Evolutionary conservation across 805 yeast species (phyloP), one percentile per base, ranked within the genome.

Genomic region (Saturnispora zaruensis): DNA sequence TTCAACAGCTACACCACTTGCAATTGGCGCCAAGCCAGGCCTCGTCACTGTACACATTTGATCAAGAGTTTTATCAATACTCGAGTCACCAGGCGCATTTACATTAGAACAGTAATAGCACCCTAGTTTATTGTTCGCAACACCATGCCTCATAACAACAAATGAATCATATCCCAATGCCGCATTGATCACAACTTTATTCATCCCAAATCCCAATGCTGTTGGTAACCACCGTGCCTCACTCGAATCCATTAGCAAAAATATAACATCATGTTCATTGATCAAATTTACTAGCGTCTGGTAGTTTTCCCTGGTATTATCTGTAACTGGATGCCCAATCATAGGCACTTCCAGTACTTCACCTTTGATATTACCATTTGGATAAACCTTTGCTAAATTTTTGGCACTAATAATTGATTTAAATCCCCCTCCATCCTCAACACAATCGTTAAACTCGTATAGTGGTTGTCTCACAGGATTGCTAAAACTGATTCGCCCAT

Each of bases 21-120:
- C 97, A 66, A 88, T 69, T 58, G 85, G 69, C 0, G 99, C 96
- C 1, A 85, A 90, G 0, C 99, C 99, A 0, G 99, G 98, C 38
- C 99, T 73, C 0, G 99, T 93, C 1, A 93, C 99, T 0, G 99
- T 93, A 62, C 99, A 93, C 97, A 93, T 93, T 66, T 93, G 98
- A 66, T 93, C 99, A 50, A 93, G 69, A 0, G 97, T 86, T 46
- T 96, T 73, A 60, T 89, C 95, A 0, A 87, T 74, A n/a, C 87
- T 67, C 51, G 95, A 84, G 63, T 93, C 96, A 2, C 80, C 72
- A 0, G 99, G 99, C 0, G 97, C 98, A 47, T 88, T 88, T 7
- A 93, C 90, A 63, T 93, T 99, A 63, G 88, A 87, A 66, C 99
- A 93, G 65, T 84, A 93, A 67, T 93, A 93, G 65, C 99, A 93